Evolutionary conservation across 2,329 filamentous ascomycete species (phyloP).

Genomic region (Botrytis sinoallii): DNA sequence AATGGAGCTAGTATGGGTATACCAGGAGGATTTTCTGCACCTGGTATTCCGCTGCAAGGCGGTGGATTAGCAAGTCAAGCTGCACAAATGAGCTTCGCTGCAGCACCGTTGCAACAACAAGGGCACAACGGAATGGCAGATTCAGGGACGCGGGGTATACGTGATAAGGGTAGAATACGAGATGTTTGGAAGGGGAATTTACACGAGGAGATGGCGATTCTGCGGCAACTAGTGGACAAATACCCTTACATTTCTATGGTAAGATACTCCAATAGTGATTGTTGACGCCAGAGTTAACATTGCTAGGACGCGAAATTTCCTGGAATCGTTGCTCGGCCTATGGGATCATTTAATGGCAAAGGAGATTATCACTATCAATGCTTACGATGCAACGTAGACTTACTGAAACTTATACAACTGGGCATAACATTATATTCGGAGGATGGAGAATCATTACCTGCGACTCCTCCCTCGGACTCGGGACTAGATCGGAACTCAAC

Average conservation of each 20-base stretch:
- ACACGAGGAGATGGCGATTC: constrained; percentile 80
- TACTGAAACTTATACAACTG: constrained; percentile 96
- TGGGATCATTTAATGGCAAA: constrained; percentile 91
- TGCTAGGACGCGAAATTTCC: constrained; percentile 92
- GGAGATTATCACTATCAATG: constrained; percentile 99
- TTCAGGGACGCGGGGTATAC: constrained; percentile 51
- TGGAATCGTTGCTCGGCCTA: constrained; percentile 92
- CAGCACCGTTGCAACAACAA: constrained; percentile 62
- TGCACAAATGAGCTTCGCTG: constrained; percentile 81
- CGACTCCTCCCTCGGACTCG: constrained; percentile 46
- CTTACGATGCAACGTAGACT: constrained; percentile 91
- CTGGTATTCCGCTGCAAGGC: constrained; percentile 49
- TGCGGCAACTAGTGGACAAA: constrained; percentile 80
- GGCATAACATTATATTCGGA: constrained; percentile 91
- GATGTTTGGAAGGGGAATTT: constrained; percentile 96
- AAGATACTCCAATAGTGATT: constrained; percentile 34
- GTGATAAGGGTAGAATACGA: constrained; percentile 75
- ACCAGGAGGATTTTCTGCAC: constrained; percentile 55
- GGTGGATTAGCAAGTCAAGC: constrained; percentile 79
- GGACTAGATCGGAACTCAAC: constrained; percentile 44
- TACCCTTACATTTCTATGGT: constrained; percentile 99
- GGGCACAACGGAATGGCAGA: constrained; percentile 52
- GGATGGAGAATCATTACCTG: constrained; percentile 80
- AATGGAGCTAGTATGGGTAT: constrained; percentile 52
- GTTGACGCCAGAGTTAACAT: constrained; percentile 28